phyloP scores from a whole-genome alignment of 2,329 filamentous ascomycete genomes.

The Malbranchea zuffiana region DNA sequence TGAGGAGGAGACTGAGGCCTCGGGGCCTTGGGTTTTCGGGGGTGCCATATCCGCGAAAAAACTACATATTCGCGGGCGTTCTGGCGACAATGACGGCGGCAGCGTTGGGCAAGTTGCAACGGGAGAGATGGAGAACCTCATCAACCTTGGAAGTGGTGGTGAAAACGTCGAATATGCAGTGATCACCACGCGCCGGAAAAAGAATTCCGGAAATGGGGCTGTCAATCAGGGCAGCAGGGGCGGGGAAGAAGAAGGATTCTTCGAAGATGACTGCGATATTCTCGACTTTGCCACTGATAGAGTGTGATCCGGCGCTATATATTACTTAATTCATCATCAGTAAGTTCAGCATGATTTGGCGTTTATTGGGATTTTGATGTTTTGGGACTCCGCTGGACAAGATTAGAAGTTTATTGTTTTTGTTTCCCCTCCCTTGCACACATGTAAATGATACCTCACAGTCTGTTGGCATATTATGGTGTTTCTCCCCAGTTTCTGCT shows the following conservation, averaged over 20 bases:
- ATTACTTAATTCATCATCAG: too few relatives aligned
- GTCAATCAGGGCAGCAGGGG: conserved; percentile 35
- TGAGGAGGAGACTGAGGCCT: conserved; percentile 29
- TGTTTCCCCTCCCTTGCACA: too few relatives aligned
- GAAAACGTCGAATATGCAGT: conserved; percentile 65
- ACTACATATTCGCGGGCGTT: conserved; percentile 34
- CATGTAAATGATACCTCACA: too few relatives aligned
- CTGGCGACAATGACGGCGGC: conserved; percentile 28
- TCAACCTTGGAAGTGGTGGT: conserved; percentile 42
- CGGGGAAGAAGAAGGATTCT: conserved; percentile 58
- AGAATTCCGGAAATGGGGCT: conserved; percentile 23
- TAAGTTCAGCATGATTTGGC: too few relatives aligned
- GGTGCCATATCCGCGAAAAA: conserved; percentile 39
- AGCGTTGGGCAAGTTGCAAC: conserved; percentile 22
- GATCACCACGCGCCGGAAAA: conserved; percentile 65
- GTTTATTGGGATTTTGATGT: too few relatives aligned
- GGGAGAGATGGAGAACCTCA: conserved; percentile 39
- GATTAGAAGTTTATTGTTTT: too few relatives aligned
- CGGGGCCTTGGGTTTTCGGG: conserved; percentile 45
- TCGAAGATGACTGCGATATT: conserved; percentile 86
- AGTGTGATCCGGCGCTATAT: conserved; percentile 27
- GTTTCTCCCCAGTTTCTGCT: too few relatives aligned
- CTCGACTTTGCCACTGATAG: conserved; percentile 65
- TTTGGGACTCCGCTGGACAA: too few relatives aligned
- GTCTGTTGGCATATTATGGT: too few relatives aligned